phyloP scores from a whole-genome alignment of 2,329 filamentous ascomycete genomes.

The Xylaria digitata region DNA sequence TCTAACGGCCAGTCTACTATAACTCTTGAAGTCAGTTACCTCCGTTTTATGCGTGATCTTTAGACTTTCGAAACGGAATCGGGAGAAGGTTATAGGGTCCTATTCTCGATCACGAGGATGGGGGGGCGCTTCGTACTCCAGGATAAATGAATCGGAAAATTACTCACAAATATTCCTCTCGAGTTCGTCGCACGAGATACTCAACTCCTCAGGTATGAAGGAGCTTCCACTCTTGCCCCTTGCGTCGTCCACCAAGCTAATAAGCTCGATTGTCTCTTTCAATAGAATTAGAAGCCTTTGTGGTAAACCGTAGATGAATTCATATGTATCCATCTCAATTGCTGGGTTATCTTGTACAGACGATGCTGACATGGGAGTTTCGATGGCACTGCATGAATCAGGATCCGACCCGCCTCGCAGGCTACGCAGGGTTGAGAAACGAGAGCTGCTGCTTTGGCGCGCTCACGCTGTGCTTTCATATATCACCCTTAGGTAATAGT shows the following conservation, averaged over 20 bases:
- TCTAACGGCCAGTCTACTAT: conserved; percentile 24
- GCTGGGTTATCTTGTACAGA: neutral
- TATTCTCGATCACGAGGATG: too few relatives aligned
- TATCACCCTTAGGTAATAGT: conserved; percentile 8
- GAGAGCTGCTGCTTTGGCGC: neutral
- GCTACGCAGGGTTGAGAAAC: conserved; percentile 6
- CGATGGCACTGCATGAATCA: too few relatives aligned
- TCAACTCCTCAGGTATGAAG: conserved; percentile 54
- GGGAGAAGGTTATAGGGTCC: too few relatives aligned
- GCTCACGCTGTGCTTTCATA: conserved; percentile 4
- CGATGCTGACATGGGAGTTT: neutral
- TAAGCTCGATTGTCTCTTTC: conserved; percentile 46
- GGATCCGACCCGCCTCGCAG: neutral
- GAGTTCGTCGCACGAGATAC: conserved; percentile 21
- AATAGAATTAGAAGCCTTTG: conserved; percentile 10
- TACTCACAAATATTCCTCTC: conserved; percentile 16
- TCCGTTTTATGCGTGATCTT: too few relatives aligned
- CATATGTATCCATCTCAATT: neutral
- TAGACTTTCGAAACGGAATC: too few relatives aligned
- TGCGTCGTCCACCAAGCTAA: conserved; percentile 76
- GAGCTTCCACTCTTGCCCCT: conserved; percentile 74
- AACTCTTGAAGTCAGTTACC: too few relatives aligned
- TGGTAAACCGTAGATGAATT: conserved; percentile 50
- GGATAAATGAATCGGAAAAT: too few relatives aligned
- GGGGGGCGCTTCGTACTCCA: too few relatives aligned